phyloP scores from a whole-genome alignment of 2,329 filamentous ascomycete species.

The Cladosporium colombiae region DNA sequence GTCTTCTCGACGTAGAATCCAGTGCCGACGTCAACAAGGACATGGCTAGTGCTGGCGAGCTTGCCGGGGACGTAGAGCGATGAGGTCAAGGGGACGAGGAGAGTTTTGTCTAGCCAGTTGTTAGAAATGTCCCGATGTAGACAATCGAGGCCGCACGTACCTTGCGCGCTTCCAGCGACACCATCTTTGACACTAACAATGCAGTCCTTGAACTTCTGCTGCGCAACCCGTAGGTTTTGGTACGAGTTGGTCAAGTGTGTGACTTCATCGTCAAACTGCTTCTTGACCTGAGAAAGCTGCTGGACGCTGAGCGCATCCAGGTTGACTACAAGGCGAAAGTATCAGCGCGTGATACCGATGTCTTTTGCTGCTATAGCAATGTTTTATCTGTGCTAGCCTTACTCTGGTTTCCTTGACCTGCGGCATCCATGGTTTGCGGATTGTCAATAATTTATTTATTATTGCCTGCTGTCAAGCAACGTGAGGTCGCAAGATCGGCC shows the following conservation, averaged over 20 bases:
- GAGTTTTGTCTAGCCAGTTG: constrained; percentile 53
- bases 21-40: constrained; percentile 90
- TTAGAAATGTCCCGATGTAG: constrained; percentile 34
- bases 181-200: constrained; percentile 67
- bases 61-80: constrained; percentile 90
- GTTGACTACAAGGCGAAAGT: constrained; percentile 52
- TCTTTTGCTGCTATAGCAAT: constrained; percentile 8
- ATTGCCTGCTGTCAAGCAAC: constrained; percentile 12
- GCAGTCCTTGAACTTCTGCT: constrained; percentile 90
- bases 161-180: constrained; percentile 41
- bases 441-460: constrained; percentile 1
- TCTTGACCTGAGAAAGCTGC: constrained; percentile 89
- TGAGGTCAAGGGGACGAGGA: constrained; percentile 92
- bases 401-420: constrained; percentile 17
- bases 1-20: constrained; percentile 93
- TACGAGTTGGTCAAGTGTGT: constrained; percentile 92
- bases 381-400: constrained; percentile 5
- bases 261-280: constrained; percentile 93
- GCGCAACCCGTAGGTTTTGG: constrained; percentile 83
- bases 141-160: constrained; percentile 8
- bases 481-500: constrained; percentile 19
- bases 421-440: constrained; percentile 16
- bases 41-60: constrained; percentile 70
- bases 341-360: constrained; percentile 12
- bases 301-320: constrained; percentile 77